Base-by-base conservation (phyloP, 164 flowering plant genomes). In the Vitis cinerea region DNA sequence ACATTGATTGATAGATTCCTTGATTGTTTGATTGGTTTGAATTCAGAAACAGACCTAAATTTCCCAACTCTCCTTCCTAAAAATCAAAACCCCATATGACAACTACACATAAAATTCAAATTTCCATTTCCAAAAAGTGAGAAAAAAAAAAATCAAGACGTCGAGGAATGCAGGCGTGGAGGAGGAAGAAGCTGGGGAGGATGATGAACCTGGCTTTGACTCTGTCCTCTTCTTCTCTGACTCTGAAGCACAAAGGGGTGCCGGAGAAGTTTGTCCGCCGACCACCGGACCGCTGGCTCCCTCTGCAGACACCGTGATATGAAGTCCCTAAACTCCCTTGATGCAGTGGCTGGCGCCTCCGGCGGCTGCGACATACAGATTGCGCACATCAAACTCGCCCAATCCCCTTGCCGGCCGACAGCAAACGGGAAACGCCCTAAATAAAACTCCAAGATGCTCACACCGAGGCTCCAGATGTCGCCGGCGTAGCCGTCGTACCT, bases 381-480 rank as follows among this genome's bases (percentile, higher is more conserved):
- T 1, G 97, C 96, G 55, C 84, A 80, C 91, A 94, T 88, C 51
- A 94, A 73, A 58, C 92, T 94, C 0, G 98, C 96, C 98, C 98
- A 94, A 72, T 92, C 98, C 0, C 96, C 96, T 11, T 80, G 86
- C 65, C 91, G 66, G 1, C 86, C 84, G 11, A 87, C 93, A 0
- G 78, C 74, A 51, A 91, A 87, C 0, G 97, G 98, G 59, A 87
- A 94, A 48, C 83, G 74, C 48, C 98, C 98, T 73, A 91, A 17
- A 67, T 88, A 89, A 72, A 92, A 91, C 71, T 94, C 97, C 74
- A 94, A 72, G n/a, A 91, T 85, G 70, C 90, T 84, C 0, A 94
- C 91, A 11, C 98, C 98, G 1, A 91, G 64, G 57, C 98, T 93
- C 98, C 97, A 94, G 12, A 91, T 88, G 68, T 94, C 98, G 1